These are phyloP conservation scores for Mycocalia duriaeana DNA, from an alignment of 1,284 basidiomycete genomes.

Conservation along the genomic window DNA sequence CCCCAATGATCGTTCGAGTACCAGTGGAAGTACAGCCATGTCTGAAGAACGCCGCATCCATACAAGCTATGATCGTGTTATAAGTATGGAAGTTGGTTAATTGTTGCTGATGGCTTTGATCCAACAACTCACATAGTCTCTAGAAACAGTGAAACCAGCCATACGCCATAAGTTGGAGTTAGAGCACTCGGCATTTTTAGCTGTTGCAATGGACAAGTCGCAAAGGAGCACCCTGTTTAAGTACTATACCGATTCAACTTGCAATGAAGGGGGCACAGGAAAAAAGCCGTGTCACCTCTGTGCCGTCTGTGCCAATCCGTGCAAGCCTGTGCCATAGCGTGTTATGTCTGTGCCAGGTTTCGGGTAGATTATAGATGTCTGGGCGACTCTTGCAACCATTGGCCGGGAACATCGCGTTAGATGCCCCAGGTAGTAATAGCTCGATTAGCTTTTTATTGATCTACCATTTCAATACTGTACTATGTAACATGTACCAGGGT, in stretches of 20 bases:
- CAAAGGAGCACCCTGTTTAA: no score
- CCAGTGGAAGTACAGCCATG: slow-evolving; percentile 11
- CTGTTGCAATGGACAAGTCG: no score
- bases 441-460: background rate
- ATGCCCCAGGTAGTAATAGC: background rate
- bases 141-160: slow-evolving; percentile 4
- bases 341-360: background rate
- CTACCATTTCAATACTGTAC: background rate
- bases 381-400: no score
- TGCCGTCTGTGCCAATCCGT: slow-evolving; percentile 1
- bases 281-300: background rate
- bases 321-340: slow-evolving; percentile 2
- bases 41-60: slow-evolving; percentile 9
- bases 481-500: background rate
- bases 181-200: background rate
- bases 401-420: background rate
- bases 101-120: background rate
- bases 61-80: slow-evolving; percentile 3
- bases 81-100: background rate
- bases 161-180: slow-evolving; percentile 4
- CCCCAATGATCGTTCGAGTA: slow-evolving; percentile 9
- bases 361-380: background rate
- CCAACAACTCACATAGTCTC: background rate
- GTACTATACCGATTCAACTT: no score
- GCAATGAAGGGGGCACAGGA: slow-evolving; percentile 1